These are phyloP conservation scores for Mychonastes homosphaera DNA, from an alignment of 139 green algal genomes.

Conservation along the genomic window DNA sequence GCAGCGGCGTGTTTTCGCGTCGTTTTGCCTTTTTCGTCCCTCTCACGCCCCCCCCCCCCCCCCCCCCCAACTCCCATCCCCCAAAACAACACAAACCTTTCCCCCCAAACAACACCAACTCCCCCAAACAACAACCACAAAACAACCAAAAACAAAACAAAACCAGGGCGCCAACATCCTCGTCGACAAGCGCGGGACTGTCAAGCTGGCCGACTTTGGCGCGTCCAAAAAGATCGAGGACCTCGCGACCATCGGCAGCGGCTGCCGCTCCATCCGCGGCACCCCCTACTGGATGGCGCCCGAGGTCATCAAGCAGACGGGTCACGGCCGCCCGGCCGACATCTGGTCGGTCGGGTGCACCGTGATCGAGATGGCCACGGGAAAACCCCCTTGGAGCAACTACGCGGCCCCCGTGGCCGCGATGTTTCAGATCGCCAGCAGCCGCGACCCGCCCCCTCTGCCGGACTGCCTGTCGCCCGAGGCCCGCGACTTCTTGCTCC, in stretches of 20 bases:
- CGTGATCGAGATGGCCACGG: constrained; percentile 93
- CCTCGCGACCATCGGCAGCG: constrained; percentile 71
- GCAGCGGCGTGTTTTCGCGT: too few species aligned
- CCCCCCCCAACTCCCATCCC: too few species aligned
- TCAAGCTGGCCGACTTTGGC: constrained; percentile 96
- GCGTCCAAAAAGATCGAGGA: constrained; percentile 85
- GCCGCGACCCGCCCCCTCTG: constrained; percentile 61
- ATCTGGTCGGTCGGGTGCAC: constrained; percentile 95
- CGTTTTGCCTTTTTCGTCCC: too few species aligned
- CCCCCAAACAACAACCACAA: too few species aligned
- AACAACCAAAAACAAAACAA: background rate
- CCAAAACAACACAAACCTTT: too few species aligned
- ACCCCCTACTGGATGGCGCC: constrained; percentile 98
- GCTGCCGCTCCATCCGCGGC: constrained; percentile 79
- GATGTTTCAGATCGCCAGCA: constrained; percentile 85
- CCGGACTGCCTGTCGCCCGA: constrained; percentile 60
- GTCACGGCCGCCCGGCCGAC: constrained; percentile 72
- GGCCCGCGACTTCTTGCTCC: constrained; percentile 79
- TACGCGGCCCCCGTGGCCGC: constrained; percentile 38
- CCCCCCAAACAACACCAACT: too few species aligned
- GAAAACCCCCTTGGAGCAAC: constrained; percentile 33
- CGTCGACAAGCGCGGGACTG: constrained; percentile 71
- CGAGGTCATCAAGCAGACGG: constrained; percentile 86
- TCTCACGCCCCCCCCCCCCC: too few species aligned
- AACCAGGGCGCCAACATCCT: constrained; percentile 84